Conservation (phyloP, 306 rosid genomes). For the Castanea crenata region DNA sequence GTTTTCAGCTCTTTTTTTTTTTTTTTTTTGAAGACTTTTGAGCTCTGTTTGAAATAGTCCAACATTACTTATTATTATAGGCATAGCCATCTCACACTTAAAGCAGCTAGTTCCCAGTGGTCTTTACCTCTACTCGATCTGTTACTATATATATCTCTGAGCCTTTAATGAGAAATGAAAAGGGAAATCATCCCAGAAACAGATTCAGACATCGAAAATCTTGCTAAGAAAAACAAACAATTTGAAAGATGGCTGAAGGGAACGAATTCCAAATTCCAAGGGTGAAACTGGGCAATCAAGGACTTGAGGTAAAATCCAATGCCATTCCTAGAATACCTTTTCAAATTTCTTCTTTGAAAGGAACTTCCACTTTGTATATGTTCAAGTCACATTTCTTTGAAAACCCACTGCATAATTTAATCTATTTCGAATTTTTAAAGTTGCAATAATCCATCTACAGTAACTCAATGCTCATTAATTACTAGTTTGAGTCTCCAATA, state of each 20-base stretch:
- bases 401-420: neutral
- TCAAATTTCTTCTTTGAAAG: neutral
- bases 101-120: too few relatives aligned
- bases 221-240: neutral
- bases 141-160: neutral
- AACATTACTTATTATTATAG: too few relatives aligned
- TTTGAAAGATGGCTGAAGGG: slow-evolving; percentile 8
- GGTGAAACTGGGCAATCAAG: slow-evolving; percentile 24
- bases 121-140: too few relatives aligned
- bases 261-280: slow-evolving; percentile 7
- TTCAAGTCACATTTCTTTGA: neutral
- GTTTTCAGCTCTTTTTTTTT: too few relatives aligned
- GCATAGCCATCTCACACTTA: too few relatives aligned
- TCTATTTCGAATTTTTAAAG: too few relatives aligned
- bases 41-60: too few relatives aligned
- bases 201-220: neutral
- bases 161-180: neutral
- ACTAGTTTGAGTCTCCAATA: too few relatives aligned
- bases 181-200: neutral
- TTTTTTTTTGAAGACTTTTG: too few relatives aligned
- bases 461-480: too few relatives aligned
- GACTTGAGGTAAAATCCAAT: slow-evolving; percentile 16
- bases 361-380: neutral
- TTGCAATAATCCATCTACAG: too few relatives aligned
- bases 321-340: neutral